A percentile compares a stretch with the other conserved stretches of the same genome.
Conservation (phyloP, 2,329 filamentous ascomycete genomes). For the Paecilomyces dactylethromorphus region DNA sequence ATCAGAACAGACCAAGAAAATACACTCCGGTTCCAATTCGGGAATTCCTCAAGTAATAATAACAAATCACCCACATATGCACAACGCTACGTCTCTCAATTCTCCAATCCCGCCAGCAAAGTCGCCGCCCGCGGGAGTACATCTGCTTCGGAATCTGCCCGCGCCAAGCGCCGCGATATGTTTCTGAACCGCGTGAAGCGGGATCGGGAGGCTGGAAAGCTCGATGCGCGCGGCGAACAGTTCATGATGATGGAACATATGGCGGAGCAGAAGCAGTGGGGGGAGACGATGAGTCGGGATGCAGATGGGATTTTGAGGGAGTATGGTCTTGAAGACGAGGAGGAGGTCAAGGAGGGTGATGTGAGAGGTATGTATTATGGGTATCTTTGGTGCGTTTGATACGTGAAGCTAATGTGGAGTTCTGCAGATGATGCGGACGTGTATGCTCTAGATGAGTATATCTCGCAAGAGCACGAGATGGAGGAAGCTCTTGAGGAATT, state of each 20-base stretch:
- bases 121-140: conserved; percentile 11
- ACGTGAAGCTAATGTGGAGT: conserved; percentile 3
- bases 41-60: background rate
- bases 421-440: conserved; percentile 19
- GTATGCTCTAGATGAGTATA: conserved; percentile 27
- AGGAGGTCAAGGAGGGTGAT: conserved; percentile 15
- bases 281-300: conserved; percentile 28
- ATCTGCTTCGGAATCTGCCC: conserved; percentile 19
- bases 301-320: conserved; percentile 19
- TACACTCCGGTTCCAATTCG: background rate
- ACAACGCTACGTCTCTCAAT: conserved; percentile 27
- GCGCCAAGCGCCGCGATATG: conserved; percentile 27
- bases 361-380: conserved; percentile 10
- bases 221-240: conserved; percentile 36
- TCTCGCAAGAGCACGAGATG: conserved; percentile 27
- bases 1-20: background rate
- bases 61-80: conserved; percentile 19
- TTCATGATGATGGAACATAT: conserved; percentile 37
- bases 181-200: conserved; percentile 37
- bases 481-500: conserved; percentile 22
- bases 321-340: conserved; percentile 9
- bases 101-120: conserved; percentile 25
- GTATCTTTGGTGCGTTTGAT: background rate
- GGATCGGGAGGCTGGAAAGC: conserved; percentile 32
- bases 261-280: conserved; percentile 31